Percentiles rank a stretch among this genome's conserved stretches.
Conservation (phyloP, 768 basidiomycete species). For the Paxillus ammoniavirescens region DNA sequence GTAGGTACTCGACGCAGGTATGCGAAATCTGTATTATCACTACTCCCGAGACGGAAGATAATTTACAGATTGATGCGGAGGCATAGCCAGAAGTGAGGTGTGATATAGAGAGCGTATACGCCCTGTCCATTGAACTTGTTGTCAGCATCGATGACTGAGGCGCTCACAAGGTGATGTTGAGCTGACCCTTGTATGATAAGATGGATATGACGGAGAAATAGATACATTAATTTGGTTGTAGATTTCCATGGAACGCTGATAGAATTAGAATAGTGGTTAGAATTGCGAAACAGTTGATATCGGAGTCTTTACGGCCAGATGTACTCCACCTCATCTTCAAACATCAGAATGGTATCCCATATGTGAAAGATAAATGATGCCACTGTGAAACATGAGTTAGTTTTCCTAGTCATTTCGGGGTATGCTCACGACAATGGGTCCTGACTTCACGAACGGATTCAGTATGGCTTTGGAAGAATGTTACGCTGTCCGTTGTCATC, state of each 20-base stretch:
- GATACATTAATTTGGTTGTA: conserved; percentile 18
- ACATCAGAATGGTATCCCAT: conserved; percentile 24
- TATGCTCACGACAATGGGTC: background rate
- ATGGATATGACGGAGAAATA: conserved; percentile 5
- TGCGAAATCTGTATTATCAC: conserved; percentile 11
- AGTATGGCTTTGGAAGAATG: background rate
- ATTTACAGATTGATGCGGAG: conserved; percentile 7
- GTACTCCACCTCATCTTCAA: conserved; percentile 22
- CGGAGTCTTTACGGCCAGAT: conserved; percentile 25
- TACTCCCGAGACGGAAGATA: conserved; percentile 19
- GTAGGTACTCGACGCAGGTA: conserved; percentile 18
- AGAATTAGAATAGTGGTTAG: background rate
- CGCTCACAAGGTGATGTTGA: background rate
- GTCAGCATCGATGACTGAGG: background rate
- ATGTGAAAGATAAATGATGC: conserved; percentile 21
- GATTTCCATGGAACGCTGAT: conserved; percentile 13
- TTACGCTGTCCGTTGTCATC: background rate
- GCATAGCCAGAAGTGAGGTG: conserved; percentile 11
- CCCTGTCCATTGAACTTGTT: background rate
- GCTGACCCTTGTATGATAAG: conserved; percentile 3
- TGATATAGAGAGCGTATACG: conserved; percentile 3
- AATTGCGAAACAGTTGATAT: background rate
- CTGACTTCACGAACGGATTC: background rate
- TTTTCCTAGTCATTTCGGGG: background rate
- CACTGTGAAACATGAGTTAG: conserved; percentile 8